These are phyloP conservation scores for Colletotrichum lentis DNA, from an alignment of 2,329 filamentous ascomycete genomes.

Conservation along the genomic window DNA sequence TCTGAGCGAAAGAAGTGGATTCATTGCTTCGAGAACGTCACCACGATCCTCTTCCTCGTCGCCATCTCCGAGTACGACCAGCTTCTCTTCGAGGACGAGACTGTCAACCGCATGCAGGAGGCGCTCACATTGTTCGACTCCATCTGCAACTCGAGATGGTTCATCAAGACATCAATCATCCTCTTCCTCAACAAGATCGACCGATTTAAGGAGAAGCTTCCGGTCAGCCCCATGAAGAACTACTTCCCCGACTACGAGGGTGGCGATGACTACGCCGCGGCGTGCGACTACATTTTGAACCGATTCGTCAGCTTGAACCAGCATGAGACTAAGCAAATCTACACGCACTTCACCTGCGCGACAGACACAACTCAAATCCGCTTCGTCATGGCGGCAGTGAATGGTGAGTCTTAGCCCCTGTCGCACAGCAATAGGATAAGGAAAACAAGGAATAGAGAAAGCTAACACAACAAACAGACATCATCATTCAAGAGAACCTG, in stretches of 20 bases:
- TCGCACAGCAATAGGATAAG: neutral
- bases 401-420: slow-evolving; percentile 69
- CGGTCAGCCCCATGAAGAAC: slow-evolving; percentile 83
- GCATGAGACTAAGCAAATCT: slow-evolving; percentile 99
- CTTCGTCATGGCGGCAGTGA: slow-evolving; percentile 99
- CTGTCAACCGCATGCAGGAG: slow-evolving; percentile 93
- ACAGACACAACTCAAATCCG: slow-evolving; percentile 99
- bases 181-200: slow-evolving; percentile 92
- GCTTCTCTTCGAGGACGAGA: slow-evolving; percentile 94
- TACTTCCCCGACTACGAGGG: slow-evolving; percentile 94
- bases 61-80: slow-evolving; percentile 98
- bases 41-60: slow-evolving; percentile 94
- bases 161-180: slow-evolving; percentile 89
- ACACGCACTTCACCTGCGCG: slow-evolving; percentile 98
- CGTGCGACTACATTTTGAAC: slow-evolving; percentile 99
- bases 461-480: slow-evolving; percentile 67
- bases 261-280: slow-evolving; percentile 92
- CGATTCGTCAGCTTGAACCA: slow-evolving; percentile 98
- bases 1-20: slow-evolving; percentile 99
- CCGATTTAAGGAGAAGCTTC: slow-evolving; percentile 86
- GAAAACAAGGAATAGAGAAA: slow-evolving; percentile 4
- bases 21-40: slow-evolving; percentile 98
- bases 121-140: slow-evolving; percentile 87
- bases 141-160: slow-evolving; percentile 89
- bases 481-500: slow-evolving; percentile 99